A percentile compares a stretch with the other conserved stretches of the same genome.
Conservation (phyloP, 2,329 filamentous ascomycete species). For the Chaetomium strumarium region DNA sequence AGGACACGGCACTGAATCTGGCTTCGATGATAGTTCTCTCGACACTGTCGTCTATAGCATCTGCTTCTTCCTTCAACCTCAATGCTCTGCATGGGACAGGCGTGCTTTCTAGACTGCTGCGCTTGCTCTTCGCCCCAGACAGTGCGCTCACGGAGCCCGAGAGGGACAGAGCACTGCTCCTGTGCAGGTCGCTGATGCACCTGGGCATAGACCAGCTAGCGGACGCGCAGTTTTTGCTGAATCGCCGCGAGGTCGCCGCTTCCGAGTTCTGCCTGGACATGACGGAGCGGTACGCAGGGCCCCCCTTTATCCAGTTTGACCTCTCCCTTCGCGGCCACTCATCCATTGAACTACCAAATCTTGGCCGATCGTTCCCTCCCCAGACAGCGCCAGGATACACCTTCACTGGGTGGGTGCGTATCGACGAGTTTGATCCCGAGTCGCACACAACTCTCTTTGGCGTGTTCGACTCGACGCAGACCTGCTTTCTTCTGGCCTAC, state of each 20-base stretch:
- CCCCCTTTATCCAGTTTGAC: slow-evolving; percentile 90
- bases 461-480: slow-evolving; percentile 84
- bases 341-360: slow-evolving; percentile 81
- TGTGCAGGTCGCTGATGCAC: slow-evolving; percentile 65
- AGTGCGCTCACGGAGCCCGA: slow-evolving; percentile 50
- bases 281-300: slow-evolving; percentile 67
- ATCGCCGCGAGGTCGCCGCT: slow-evolving; percentile 44
- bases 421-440: slow-evolving; percentile 78
- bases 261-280: slow-evolving; percentile 68
- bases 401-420: slow-evolving; percentile 79
- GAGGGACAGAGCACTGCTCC: slow-evolving; percentile 52
- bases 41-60: slow-evolving; percentile 52
- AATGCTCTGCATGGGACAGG: slow-evolving; percentile 66
- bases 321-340: slow-evolving; percentile 81
- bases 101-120: slow-evolving; percentile 61
- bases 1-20: slow-evolving; percentile 40
- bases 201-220: slow-evolving; percentile 75
- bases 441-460: slow-evolving; percentile 95
- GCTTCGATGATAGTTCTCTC: slow-evolving; percentile 61
- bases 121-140: slow-evolving; percentile 51
- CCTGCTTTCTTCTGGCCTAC: slow-evolving; percentile 90
- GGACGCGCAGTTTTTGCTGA: slow-evolving; percentile 70
- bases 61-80: slow-evolving; percentile 62
- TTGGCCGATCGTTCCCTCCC: slow-evolving; percentile 81
- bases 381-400: slow-evolving; percentile 78